phyloP scores from a whole-genome alignment of 257 asterid species.

The Cinchona pubescens region DNA sequence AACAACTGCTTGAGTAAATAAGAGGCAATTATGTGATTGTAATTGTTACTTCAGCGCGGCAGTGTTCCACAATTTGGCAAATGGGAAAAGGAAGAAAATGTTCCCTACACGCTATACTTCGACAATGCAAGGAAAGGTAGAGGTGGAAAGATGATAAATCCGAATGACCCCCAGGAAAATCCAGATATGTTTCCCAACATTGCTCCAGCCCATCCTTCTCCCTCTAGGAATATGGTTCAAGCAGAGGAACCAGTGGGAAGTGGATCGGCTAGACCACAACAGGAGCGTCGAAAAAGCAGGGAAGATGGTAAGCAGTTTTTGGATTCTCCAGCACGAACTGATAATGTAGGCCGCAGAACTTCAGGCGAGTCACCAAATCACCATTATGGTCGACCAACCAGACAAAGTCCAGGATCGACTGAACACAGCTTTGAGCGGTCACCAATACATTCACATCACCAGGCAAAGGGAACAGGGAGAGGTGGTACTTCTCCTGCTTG shows the following conservation, averaged over 20 bases:
- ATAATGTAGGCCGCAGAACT: slow-evolving; percentile 33
- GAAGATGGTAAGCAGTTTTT: slow-evolving; percentile 48
- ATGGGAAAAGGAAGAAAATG: slow-evolving; percentile 66
- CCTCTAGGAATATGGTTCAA: slow-evolving; percentile 24
- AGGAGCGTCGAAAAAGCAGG: slow-evolving; percentile 33
- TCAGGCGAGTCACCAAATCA: slow-evolving; percentile 31
- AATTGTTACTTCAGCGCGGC: slow-evolving; percentile 43
- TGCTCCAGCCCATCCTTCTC: slow-evolving; percentile 27
- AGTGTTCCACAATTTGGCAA: slow-evolving; percentile 74
- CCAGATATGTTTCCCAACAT: slow-evolving; percentile 48
- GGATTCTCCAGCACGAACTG: slow-evolving; percentile 41
- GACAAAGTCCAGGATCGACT: slow-evolving; percentile 53
- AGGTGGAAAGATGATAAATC: slow-evolving; percentile 73
- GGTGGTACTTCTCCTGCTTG: slow-evolving; percentile 55
- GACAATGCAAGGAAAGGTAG: slow-evolving; percentile 65
- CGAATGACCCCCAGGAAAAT: slow-evolving; percentile 71
- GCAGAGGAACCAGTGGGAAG: slow-evolving; percentile 37
- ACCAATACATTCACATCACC: slow-evolving; percentile 62
- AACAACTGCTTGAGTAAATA: not conserved
- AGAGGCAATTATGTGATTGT: not conserved
- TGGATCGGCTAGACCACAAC: slow-evolving; percentile 34
- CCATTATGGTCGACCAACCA: slow-evolving; percentile 34
- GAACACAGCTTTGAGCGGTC: slow-evolving; percentile 67
- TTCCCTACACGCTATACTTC: slow-evolving; percentile 70
- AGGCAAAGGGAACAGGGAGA: slow-evolving; percentile 41